Conservation (phyloP, 192 early-diverging fungal genomes). For the Paraglomus brasilianum region DNA sequence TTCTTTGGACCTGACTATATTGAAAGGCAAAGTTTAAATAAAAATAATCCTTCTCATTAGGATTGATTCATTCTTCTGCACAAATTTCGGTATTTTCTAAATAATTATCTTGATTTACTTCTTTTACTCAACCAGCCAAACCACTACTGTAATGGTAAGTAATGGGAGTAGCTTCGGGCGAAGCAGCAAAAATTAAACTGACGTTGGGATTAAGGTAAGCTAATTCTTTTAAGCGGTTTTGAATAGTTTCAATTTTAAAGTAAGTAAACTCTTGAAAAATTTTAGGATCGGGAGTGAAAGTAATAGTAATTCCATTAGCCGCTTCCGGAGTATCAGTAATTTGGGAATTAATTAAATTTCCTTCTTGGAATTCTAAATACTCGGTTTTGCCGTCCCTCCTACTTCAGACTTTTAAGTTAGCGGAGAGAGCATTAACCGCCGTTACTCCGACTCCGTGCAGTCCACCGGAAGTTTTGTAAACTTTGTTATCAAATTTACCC, state of each 20-base stretch:
- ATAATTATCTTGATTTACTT: conserved; percentile 21
- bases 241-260: conserved; percentile 20
- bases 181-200: neutral
- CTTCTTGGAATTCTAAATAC: neutral
- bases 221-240: conserved; percentile 13
- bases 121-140: conserved; percentile 15
- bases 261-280: conserved; percentile 22
- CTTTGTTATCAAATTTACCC: conserved; percentile 10
- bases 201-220: conserved; percentile 17
- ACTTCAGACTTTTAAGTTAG: neutral
- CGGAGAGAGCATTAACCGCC: neutral
- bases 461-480: conserved; percentile 22
- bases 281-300: conserved; percentile 14
- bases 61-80: conserved; percentile 3
- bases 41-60: conserved; percentile 17
- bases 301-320: neutral
- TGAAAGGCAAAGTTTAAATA: conserved; percentile 25
- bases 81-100: conserved; percentile 22
- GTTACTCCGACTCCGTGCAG: conserved; percentile 13
- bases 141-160: conserved; percentile 14
- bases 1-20: conserved; percentile 9
- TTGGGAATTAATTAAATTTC: conserved; percentile 4
- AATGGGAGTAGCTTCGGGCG: neutral
- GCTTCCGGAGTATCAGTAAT: conserved; percentile 1
- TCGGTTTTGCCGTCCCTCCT: neutral